Evolutionary conservation across 2,329 filamentous ascomycete genomes (phyloP).

Genomic region (Coniochaeta hoffmannii): DNA sequence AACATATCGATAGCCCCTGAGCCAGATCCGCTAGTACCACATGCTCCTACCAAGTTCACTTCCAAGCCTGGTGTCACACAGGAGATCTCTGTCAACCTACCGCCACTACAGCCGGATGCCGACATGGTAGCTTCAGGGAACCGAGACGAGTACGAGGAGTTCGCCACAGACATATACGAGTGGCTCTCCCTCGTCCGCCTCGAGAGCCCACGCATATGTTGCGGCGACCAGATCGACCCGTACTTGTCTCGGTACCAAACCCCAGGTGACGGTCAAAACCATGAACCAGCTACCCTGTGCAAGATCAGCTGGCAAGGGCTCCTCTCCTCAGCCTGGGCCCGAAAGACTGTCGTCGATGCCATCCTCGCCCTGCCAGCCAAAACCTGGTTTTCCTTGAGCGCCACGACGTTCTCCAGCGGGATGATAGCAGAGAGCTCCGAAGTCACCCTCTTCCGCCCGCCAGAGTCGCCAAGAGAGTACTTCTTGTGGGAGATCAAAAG

Average conservation of each 20-base stretch:
- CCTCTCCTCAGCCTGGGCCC: constrained; percentile 45
- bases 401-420: constrained; percentile 41
- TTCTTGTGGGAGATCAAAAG: constrained; percentile 52
- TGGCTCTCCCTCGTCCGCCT: constrained; percentile 65
- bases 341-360: constrained; percentile 36
- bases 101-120: constrained; percentile 23
- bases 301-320: constrained; percentile 55
- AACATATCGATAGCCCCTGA: constrained; percentile 30
- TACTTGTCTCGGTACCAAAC: constrained; percentile 62
- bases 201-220: constrained; percentile 53
- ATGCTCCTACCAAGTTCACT: constrained; percentile 35
- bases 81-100: constrained; percentile 19
- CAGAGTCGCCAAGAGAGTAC: constrained; percentile 42
- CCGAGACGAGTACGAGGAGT: constrained; percentile 51
- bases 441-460: constrained; percentile 45
- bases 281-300: constrained; percentile 27
- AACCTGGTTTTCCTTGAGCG: constrained; percentile 49
- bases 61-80: constrained; percentile 23
- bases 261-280: constrained; percentile 30
- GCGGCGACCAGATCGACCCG: constrained; percentile 54
- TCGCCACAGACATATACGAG: constrained; percentile 59
- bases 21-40: constrained; percentile 40
- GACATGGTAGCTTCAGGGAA: constrained; percentile 26
- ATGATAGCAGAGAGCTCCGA: constrained; percentile 38
- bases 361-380: constrained; percentile 33